These are phyloP conservation scores for Rhizopogon vinicolor DNA, from an alignment of 768 basidiomycete genomes.

Conservation along the genomic window DNA sequence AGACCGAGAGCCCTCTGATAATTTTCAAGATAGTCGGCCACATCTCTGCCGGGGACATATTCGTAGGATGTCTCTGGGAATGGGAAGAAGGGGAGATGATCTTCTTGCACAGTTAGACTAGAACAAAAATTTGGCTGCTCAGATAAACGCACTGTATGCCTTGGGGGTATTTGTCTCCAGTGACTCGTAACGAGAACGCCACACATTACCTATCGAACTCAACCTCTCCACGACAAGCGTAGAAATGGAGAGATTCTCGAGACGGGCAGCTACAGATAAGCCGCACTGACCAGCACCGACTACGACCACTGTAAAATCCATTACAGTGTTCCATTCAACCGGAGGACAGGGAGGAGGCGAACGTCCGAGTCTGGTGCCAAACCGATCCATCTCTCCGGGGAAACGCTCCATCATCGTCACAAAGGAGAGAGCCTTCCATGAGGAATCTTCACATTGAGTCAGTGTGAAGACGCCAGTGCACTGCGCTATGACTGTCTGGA, in stretches of 20 bases:
- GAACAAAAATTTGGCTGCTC: not conserved
- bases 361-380: not conserved
- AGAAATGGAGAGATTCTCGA: slow-evolving; percentile 42
- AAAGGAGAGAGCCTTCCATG: slow-evolving; percentile 5
- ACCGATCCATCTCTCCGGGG: not conserved
- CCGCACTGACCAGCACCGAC: slow-evolving; percentile 33
- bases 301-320: slow-evolving; percentile 38
- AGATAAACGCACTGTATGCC: slow-evolving; percentile 1
- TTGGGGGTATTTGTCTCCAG: slow-evolving; percentile 22
- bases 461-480: slow-evolving; percentile 4
- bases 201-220: slow-evolving; percentile 54
- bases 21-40: slow-evolving; percentile 8
- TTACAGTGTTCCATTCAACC: slow-evolving; percentile 9
- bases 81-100: slow-evolving; percentile 4
- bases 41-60: slow-evolving; percentile 1
- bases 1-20: slow-evolving; percentile 6
- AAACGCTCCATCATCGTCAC: slow-evolving; percentile 3
- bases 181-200: slow-evolving; percentile 64
- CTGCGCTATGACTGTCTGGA: slow-evolving; percentile 2
- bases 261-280: slow-evolving; percentile 15
- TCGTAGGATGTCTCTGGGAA: slow-evolving; percentile 1
- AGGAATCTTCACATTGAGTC: not conserved
- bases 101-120: not conserved
- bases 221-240: slow-evolving; percentile 62
- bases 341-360: not conserved